Evolutionary conservation across 169 alveolate genomes (phyloP).

Genomic region (Plasmodium coatneyi): DNA sequence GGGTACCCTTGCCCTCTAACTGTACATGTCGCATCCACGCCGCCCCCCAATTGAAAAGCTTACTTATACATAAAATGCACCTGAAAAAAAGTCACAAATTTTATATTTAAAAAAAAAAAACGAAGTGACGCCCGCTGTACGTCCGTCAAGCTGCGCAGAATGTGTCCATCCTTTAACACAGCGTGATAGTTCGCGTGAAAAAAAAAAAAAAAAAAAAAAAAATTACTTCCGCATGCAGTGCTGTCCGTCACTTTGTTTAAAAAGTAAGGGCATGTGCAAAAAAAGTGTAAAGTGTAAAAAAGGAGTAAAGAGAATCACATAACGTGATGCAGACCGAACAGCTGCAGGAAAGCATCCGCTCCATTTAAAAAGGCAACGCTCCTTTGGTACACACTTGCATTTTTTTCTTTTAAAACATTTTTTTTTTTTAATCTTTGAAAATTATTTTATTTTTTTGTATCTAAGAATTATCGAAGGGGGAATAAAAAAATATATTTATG

Average conservation of each 20-base stretch:
- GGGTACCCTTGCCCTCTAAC: neutral
- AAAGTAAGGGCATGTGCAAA: neutral
- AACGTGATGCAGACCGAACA: neutral
- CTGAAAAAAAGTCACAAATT: neutral
- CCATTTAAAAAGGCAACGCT: neutral
- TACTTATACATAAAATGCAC: neutral
- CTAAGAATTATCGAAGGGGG: conserved; percentile 40
- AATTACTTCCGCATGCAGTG: neutral
- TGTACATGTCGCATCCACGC: neutral
- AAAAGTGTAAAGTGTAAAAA: neutral
- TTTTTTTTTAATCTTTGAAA: conserved; percentile 35
- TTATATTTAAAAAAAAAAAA: neutral
- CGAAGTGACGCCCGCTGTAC: neutral
- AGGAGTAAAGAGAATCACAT: neutral
- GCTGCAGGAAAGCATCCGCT: neutral
- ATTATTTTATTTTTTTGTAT: conserved; percentile 29
- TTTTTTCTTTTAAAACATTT: conserved; percentile 2
- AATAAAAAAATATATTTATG: neutral
- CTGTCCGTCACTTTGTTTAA: neutral
- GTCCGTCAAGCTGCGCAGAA: neutral
- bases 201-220: no score
- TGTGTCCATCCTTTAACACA: neutral
- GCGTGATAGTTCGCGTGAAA: neutral
- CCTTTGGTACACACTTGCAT: neutral
- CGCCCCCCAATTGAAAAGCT: neutral